These are phyloP conservation scores for Solanum chaucha DNA, from an alignment of 257 asterid species.

Conservation along the genomic window DNA sequence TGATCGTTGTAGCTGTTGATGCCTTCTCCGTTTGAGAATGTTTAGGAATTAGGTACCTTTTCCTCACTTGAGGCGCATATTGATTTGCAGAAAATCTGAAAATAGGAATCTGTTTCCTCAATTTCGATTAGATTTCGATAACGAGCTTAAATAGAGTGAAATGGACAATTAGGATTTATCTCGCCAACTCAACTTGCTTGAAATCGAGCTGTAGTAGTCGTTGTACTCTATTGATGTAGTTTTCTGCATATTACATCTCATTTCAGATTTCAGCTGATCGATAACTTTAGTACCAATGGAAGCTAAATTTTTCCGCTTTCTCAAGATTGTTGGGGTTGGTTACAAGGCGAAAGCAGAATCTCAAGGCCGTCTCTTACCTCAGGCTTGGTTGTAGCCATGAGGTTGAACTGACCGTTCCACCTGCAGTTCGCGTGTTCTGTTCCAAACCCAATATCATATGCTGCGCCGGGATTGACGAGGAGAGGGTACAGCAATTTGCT, in stretches of 20 bases:
- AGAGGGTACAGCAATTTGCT: constrained; percentile 50
- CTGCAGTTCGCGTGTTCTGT: constrained; percentile 52
- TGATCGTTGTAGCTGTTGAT: too few species aligned
- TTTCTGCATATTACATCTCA: background rate
- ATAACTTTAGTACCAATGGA: constrained; percentile 16
- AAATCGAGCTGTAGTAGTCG: background rate
- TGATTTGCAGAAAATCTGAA: too few species aligned
- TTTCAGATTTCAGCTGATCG: background rate
- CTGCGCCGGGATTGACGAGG: constrained; percentile 53
- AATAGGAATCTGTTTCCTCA: too few species aligned
- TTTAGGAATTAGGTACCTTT: too few species aligned
- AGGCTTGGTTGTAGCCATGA: constrained; percentile 58
- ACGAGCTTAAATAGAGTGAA: background rate
- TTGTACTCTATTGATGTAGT: background rate
- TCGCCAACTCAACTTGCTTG: background rate
- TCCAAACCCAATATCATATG: constrained; percentile 45
- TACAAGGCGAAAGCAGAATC: constrained; percentile 70
- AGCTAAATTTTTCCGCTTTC: constrained; percentile 45
- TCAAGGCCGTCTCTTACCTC: constrained; percentile 56
- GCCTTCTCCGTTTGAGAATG: too few species aligned
- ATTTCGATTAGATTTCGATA: too few species aligned
- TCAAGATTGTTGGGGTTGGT: constrained; percentile 66
- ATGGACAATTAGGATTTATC: background rate
- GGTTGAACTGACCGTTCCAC: constrained; percentile 46
- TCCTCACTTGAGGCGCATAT: too few species aligned